These are phyloP conservation scores for Pythium inflatum DNA, from an alignment of 352 stramenopile genomes.

Conservation along the genomic window DNA sequence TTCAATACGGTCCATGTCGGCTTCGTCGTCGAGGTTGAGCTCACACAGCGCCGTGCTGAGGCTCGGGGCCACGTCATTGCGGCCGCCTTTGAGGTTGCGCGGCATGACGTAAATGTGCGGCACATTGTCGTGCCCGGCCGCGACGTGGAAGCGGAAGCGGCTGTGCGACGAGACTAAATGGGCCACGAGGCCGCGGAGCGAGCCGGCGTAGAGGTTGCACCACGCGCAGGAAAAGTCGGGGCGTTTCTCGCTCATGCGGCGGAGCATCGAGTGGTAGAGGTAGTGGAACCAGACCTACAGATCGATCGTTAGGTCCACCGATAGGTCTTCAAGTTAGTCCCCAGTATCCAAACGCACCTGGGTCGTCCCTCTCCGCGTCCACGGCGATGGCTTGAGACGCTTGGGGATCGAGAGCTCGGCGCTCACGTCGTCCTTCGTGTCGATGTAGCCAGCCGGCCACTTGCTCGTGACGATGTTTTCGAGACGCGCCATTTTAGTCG, in stretches of 20 bases:
- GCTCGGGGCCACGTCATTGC: constrained; percentile 5
- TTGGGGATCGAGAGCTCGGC: constrained; percentile 45
- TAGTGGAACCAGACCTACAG: constrained; percentile 83
- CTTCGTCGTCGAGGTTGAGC: constrained; percentile 52
- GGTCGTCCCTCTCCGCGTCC: constrained; percentile 32
- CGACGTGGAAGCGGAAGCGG: constrained; percentile 79
- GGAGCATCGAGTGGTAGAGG: constrained; percentile 81
- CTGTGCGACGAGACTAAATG: constrained; percentile 82
- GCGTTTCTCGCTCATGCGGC: constrained; percentile 83
- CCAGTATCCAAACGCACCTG: constrained; percentile 10
- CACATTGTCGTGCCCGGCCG: constrained; percentile 75
- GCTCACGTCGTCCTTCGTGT: constrained; percentile 33
- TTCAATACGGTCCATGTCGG: constrained; percentile 60
- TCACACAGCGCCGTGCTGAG: constrained; percentile 53
- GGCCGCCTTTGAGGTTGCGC: constrained; percentile 20
- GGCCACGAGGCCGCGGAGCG: constrained; percentile 67
- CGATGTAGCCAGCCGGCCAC: constrained; percentile 34
- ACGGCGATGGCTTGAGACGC: constrained; percentile 34
- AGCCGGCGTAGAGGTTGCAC: constrained; percentile 84
- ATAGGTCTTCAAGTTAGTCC: too few relatives aligned
- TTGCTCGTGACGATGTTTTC: constrained; percentile 44
- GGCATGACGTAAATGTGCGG: constrained; percentile 86
- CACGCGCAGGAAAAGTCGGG: constrained; percentile 79
- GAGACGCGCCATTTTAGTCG: constrained; percentile 50
- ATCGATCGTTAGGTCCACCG: too few relatives aligned